Evolutionary conservation across 1,284 basidiomycete genomes (phyloP), one percentile per base, ranked within the genome.

Genomic region (Thecaphora thlaspeos): DNA sequence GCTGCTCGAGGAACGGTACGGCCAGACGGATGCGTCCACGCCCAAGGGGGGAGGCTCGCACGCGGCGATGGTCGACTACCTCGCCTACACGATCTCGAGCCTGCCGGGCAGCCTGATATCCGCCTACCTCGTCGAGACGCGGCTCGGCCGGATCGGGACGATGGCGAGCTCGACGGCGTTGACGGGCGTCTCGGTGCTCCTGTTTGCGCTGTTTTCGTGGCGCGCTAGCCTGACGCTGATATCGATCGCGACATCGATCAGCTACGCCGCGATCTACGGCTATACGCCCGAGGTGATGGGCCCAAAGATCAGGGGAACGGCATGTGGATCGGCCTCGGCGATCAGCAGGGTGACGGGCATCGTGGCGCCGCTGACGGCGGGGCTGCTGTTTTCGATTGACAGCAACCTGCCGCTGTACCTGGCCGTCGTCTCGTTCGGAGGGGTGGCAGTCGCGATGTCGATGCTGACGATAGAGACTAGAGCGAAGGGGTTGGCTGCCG

Each of bases 81-180:
- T 75, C 9, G 39, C 65, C 48, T 76, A 76, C 48, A 62, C 72
- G 14, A 44, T 71, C 48, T 70, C 70, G 17, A 62, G 65, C 12
- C 43, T 75, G 4, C 73, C 67, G 28, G 56, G 65, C 17, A 68
- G 58, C 50, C 67, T 94, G 87, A 81, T 95, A 15, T 93, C 91
- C 18, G 92, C 94, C 9, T 94, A 85, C 78, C 83, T 95, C 77
- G 87, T 96, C 42, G 89, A 94, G 73, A 82, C 86, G 0, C 78
- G 81, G 0, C 80, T 94, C 1, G 93, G 93, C 0, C 82, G 91
- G 30, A 83, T 81, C 8, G 79, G 86, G 79, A 63, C 91, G 0
- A 82, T 98, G 49, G 59, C 69, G 15, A 46, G 54, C 34, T 62
- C 68, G n/a, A 64, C 68, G 4, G 50, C 48, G 9, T 28, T 57